Conservation (phyloP, 2,329 filamentous ascomycete species). For the Ambrosiella beaveri region DNA sequence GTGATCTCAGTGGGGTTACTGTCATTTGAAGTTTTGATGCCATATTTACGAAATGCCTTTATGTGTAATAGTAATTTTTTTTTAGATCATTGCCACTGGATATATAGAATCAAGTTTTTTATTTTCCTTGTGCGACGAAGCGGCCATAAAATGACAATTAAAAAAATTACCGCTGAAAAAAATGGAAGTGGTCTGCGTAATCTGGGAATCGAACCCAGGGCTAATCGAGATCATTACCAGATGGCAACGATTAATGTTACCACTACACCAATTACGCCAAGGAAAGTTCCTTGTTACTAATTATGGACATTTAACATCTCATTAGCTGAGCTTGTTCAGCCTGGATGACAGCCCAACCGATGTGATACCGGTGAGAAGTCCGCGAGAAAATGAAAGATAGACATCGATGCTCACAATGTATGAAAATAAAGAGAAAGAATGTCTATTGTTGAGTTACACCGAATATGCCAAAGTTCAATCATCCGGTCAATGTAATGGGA, state of each 20-base stretch:
- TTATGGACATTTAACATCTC: too few species aligned
- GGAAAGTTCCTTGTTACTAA: not conserved
- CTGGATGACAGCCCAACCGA: too few species aligned
- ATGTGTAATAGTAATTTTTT: not conserved
- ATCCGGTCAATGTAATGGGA: too few species aligned
- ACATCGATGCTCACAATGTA: too few species aligned
- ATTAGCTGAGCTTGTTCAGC: too few species aligned
- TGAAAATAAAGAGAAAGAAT: too few species aligned
- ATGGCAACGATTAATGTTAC: constrained; percentile 1
- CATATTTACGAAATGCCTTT: not conserved
- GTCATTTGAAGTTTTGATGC: not conserved
- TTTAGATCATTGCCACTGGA: not conserved
- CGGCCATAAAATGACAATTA: not conserved
- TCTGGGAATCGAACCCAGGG: constrained; percentile 2
- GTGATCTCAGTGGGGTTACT: not conserved
- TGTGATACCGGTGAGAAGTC: too few species aligned
- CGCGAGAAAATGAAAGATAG: too few species aligned
- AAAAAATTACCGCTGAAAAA: not conserved
- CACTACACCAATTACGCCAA: constrained; percentile 1
- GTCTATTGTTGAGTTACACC: too few species aligned
- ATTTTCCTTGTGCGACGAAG: not conserved
- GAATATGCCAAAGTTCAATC: too few species aligned
- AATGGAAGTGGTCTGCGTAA: not conserved
- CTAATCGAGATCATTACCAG: not conserved
- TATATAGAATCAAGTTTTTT: not conserved